Base-by-base conservation (phyloP, 805 yeast genomes). In the Blastobotrys terrestris region DNA sequence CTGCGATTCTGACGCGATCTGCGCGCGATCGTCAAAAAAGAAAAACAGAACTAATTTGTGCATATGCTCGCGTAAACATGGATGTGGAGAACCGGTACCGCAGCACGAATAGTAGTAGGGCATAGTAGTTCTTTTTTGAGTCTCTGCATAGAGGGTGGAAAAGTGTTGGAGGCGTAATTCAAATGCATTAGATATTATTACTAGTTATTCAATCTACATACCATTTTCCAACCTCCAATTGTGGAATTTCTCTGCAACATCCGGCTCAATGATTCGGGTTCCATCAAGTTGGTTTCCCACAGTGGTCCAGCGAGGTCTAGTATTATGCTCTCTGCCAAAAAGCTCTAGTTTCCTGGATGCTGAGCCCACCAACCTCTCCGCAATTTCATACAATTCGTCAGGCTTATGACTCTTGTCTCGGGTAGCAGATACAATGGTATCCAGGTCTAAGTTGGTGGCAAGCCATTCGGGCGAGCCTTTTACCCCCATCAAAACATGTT, bases 331-430 rank as follows among this genome's bases (percentile, higher is more conserved):
- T 53, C 95, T 77, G 3, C 97, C 97, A 69, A 91, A 91, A 1
- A 92, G 80, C 66, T 92, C 97, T 31, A 92, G 72, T 63, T 92
- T 91, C 26, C 95, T 73, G 2, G 90, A 78, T 54, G 82, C 79
- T 2, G 73, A 73, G 0, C 97, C 97, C 2, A 84, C 96, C 43
- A 91, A 63, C 53, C 97, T 72, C 59, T 92, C 97, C 13, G 86
- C 84, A 55, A 92, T 81, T 6, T 84, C 94, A 64, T 91, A 91
- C 13, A 85, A 70, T 71, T 91, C 97, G 65, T 88, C 96, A 0
- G 98, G 98, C 65, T 91, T 91, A 58, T 96, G 76, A 61, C 89
- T 83, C 0, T 95, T 87, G 63, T 91, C 97, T 59, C 97, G 76
- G 0, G 97, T 87, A 1, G 85, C 76, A 6, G 96, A 84, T 1